These are phyloP conservation scores for Crithidia expoeki DNA, from an alignment of 208 protist species.

Conservation along the genomic window DNA sequence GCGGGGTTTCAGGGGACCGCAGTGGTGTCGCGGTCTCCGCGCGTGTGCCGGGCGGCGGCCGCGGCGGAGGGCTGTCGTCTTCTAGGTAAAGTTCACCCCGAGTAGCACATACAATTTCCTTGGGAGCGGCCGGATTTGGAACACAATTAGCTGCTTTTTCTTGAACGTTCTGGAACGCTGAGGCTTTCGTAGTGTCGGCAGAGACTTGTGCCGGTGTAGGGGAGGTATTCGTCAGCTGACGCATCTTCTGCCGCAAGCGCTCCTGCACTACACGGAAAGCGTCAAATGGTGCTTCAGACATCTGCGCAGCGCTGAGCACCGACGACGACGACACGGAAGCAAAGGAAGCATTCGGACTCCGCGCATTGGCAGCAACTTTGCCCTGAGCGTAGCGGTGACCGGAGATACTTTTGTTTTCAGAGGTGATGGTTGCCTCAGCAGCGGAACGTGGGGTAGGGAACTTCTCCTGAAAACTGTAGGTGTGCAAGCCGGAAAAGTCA, in stretches of 20 bases:
- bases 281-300: conserved; percentile 40
- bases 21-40: conserved; percentile 25
- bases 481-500: conserved; percentile 8
- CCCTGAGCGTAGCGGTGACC: conserved; percentile 8
- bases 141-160: neutral
- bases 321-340: conserved; percentile 5
- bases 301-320: neutral
- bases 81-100: neutral
- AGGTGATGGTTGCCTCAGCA: too few species aligned
- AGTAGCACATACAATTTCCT: neutral
- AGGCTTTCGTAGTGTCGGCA: neutral
- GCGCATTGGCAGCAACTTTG: neutral
- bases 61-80: conserved; percentile 25
- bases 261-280: conserved; percentile 58
- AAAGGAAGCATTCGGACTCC: conserved; percentile 1
- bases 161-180: too few species aligned
- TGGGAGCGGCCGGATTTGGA: neutral
- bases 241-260: conserved; percentile 62
- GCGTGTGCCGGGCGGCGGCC: conserved; percentile 13
- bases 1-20: neutral
- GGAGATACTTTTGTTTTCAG: too few species aligned
- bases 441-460: conserved; percentile 13
- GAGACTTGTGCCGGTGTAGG: neutral
- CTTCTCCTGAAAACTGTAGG: conserved; percentile 18
- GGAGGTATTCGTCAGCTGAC: conserved; percentile 4